Conservation (phyloP, 2,329 filamentous ascomycete genomes). For the Aspergillus fumigatiaffinis region DNA sequence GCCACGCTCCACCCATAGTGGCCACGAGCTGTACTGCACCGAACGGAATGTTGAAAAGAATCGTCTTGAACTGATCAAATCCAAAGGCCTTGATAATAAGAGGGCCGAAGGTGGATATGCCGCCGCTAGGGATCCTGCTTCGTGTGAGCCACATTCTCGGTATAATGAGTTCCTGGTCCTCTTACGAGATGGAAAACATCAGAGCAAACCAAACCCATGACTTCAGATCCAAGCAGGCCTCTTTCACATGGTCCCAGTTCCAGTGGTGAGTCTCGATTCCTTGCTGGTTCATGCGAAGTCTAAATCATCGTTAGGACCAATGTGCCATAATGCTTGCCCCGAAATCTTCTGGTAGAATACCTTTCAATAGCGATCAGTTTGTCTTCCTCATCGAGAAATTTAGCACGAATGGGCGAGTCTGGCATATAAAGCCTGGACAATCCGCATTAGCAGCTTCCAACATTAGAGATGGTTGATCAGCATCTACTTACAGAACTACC, state of each 20-base stretch:
- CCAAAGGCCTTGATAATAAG: slow-evolving; percentile 58
- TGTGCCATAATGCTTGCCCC: not conserved
- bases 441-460: not conserved
- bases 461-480: not conserved
- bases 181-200: slow-evolving; percentile 52
- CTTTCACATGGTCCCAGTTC: slow-evolving; percentile 53
- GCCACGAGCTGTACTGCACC: slow-evolving; percentile 58
- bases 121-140: slow-evolving; percentile 51
- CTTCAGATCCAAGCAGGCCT: slow-evolving; percentile 55
- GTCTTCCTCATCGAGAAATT: slow-evolving; percentile 54
- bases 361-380: slow-evolving; percentile 58
- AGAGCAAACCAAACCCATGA: slow-evolving; percentile 57
- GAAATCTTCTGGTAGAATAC: slow-evolving; percentile 2
- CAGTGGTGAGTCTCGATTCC: slow-evolving; percentile 41
- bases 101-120: slow-evolving; percentile 57
- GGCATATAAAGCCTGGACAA: slow-evolving; percentile 50
- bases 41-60: slow-evolving; percentile 60
- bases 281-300: slow-evolving; percentile 49
- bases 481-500: slow-evolving; percentile 43
- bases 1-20: slow-evolving; percentile 55
- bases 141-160: slow-evolving; percentile 4
- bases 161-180: slow-evolving; percentile 4
- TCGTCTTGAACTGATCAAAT: slow-evolving; percentile 53
- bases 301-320: slow-evolving; percentile 11
- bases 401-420: slow-evolving; percentile 59